A percentile compares a stretch with the other conserved stretches of the same genome.
phyloP scores from a whole-genome alignment of 169 alveolate species.

The Plasmodium gallinaceum region DNA sequence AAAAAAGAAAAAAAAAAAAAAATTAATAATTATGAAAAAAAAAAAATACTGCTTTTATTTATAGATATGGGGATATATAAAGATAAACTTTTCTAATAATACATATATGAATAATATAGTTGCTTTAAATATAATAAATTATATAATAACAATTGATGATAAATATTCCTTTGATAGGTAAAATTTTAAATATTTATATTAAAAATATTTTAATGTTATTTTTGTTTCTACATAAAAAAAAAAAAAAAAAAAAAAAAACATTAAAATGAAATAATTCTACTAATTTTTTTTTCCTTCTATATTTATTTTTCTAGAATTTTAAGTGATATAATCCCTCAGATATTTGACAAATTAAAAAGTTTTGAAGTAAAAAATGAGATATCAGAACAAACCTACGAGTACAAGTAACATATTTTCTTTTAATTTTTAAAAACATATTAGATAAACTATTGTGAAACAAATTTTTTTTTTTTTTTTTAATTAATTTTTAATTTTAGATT shows the following conservation, averaged over 20 bases:
- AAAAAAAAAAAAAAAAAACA: too few species aligned
- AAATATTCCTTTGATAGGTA: slow-evolving; percentile 17
- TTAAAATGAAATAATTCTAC: background rate
- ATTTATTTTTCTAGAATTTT: slow-evolving; percentile 20
- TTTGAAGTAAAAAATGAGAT: slow-evolving; percentile 22
- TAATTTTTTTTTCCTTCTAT: background rate
- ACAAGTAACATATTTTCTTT: slow-evolving; percentile 19
- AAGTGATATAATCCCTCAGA: slow-evolving; percentile 21
- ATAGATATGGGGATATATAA: slow-evolving; percentile 38
- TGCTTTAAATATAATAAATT: slow-evolving; percentile 38
- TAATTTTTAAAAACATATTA: background rate
- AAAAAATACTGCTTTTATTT: background rate
- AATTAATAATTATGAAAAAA: background rate
- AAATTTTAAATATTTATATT: background rate
- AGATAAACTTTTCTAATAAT: slow-evolving; percentile 18
- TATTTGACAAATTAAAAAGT: slow-evolving; percentile 9
- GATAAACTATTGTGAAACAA: background rate
- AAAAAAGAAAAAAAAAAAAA: background rate
- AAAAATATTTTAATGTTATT: too few species aligned
- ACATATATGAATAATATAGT: slow-evolving; percentile 18
- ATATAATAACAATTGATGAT: slow-evolving; percentile 43
- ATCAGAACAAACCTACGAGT: slow-evolving; percentile 22
- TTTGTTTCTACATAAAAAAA: too few species aligned
- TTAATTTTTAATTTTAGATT: slow-evolving; percentile 12
- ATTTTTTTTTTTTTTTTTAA: background rate